These are phyloP conservation scores for Kalmusia sp. DNA, from an alignment of 2,329 filamentous ascomycete genomes.

Conservation along the genomic window DNA sequence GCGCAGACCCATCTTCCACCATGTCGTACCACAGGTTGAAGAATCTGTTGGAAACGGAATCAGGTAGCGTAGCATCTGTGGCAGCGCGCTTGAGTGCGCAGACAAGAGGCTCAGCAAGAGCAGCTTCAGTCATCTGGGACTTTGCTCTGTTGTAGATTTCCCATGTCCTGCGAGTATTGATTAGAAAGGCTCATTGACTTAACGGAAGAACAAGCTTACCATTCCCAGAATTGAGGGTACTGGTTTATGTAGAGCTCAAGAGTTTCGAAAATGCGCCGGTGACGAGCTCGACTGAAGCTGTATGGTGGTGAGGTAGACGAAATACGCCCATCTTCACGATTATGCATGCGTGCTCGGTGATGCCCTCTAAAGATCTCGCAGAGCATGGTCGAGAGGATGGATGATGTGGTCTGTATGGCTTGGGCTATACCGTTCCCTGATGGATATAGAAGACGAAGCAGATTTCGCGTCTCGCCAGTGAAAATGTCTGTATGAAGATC, in stretches of 20 bases:
- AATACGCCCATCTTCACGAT: constrained; percentile 6
- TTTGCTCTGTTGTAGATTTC: not conserved
- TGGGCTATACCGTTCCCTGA: not conserved
- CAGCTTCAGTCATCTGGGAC: not conserved
- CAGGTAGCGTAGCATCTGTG: not conserved
- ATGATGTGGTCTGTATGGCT: constrained; percentile 8
- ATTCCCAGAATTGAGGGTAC: constrained; percentile 9
- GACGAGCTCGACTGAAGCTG: constrained; percentile 6
- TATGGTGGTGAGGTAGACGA: constrained; percentile 5
- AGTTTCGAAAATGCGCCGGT: constrained; percentile 7
- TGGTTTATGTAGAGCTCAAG: constrained; percentile 3
- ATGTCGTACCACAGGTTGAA: constrained; percentile 8
- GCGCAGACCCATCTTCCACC: constrained; percentile 2
- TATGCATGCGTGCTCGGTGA: constrained; percentile 3
- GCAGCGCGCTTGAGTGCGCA: constrained; percentile 2
- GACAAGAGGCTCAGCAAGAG: not conserved
- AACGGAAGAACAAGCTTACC: constrained; percentile 1
- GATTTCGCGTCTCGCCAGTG: constrained; percentile 4
- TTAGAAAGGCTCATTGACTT: not conserved
- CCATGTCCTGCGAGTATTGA: constrained; percentile 3
- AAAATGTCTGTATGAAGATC: constrained; percentile 10
- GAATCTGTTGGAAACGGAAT: not conserved
- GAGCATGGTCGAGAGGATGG: constrained; percentile 1
- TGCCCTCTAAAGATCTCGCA: constrained; percentile 7
- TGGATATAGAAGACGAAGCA: constrained; percentile 5